Evolutionary conservation across 2,329 filamentous ascomycete genomes (phyloP).

Genomic region (Colletotrichum euphorbiae): DNA sequence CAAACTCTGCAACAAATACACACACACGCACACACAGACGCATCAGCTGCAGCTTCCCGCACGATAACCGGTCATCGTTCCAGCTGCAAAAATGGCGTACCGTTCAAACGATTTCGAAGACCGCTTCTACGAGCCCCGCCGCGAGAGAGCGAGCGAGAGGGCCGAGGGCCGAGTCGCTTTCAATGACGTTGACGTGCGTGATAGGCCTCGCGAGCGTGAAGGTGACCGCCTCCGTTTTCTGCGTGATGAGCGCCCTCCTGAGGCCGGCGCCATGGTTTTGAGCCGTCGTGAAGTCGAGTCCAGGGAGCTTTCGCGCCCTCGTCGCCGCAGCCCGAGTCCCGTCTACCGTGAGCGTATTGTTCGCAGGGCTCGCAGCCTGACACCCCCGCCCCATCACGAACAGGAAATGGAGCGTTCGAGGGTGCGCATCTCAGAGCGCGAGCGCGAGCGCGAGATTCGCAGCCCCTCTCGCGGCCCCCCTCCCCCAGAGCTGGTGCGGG

Average conservation of each 20-base stretch:
- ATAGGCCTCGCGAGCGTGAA: slow-evolving; percentile 58
- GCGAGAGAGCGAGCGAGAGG: slow-evolving; percentile 49
- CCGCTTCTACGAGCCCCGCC: slow-evolving; percentile 43
- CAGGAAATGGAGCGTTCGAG: slow-evolving; percentile 51
- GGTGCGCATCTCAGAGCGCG: slow-evolving; percentile 55
- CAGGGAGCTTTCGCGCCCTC: slow-evolving; percentile 59
- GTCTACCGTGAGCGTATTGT: slow-evolving; percentile 52
- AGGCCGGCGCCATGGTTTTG: slow-evolving; percentile 65
- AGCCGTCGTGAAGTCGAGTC: slow-evolving; percentile 67
- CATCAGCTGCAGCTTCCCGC: slow-evolving; percentile 13
- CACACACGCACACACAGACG: not conserved
- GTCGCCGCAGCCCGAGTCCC: slow-evolving; percentile 58
- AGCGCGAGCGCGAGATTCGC: slow-evolving; percentile 52
- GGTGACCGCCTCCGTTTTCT: slow-evolving; percentile 58
- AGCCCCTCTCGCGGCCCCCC: slow-evolving; percentile 53
- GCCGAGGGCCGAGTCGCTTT: slow-evolving; percentile 44
- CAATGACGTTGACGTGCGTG: slow-evolving; percentile 51
- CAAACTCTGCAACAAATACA: slow-evolving; percentile 13
- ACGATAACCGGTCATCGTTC: not conserved
- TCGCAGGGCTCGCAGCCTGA: slow-evolving; percentile 57
- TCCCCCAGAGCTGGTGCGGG: slow-evolving; percentile 48
- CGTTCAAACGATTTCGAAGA: slow-evolving; percentile 40
- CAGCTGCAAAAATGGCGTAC: slow-evolving; percentile 27
- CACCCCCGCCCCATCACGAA: slow-evolving; percentile 46
- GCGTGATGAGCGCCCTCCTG: slow-evolving; percentile 62